phyloP scores from a whole-genome alignment of 768 basidiomycete genomes.

The Tephrocybe sp. region DNA sequence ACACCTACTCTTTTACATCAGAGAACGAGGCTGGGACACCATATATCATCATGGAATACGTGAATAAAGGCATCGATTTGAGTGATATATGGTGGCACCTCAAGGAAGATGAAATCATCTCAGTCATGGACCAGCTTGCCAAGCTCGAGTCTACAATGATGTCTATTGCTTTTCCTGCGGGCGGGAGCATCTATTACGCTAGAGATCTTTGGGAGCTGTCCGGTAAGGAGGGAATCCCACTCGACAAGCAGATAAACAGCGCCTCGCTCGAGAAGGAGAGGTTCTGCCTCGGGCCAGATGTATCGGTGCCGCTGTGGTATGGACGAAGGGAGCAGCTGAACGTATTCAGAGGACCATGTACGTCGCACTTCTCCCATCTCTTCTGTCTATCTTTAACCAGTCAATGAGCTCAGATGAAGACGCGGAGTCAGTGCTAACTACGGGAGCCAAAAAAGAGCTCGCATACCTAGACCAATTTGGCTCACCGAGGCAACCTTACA shows the following conservation, averaged over 20 bases:
- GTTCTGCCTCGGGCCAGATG: slow-evolving; percentile 33
- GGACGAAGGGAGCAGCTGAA: slow-evolving; percentile 19
- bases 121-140: slow-evolving; percentile 34
- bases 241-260: too few species aligned
- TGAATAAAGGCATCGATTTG: slow-evolving; percentile 31
- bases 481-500: slow-evolving; percentile 23
- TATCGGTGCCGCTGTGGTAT: slow-evolving; percentile 24
- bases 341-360: slow-evolving; percentile 24
- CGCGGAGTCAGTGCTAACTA: slow-evolving; percentile 22
- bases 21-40: slow-evolving; percentile 26
- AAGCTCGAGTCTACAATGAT: slow-evolving; percentile 40
- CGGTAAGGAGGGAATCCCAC: background rate
- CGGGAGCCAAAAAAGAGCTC: slow-evolving; percentile 27
- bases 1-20: slow-evolving; percentile 26
- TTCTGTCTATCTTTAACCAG: slow-evolving; percentile 4
- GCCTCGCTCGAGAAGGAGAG: slow-evolving; percentile 3
- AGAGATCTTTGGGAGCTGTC: slow-evolving; percentile 34
- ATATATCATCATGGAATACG: slow-evolving; percentile 36
- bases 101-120: slow-evolving; percentile 27
- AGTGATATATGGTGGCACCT: slow-evolving; percentile 32
- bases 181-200: slow-evolving; percentile 39
- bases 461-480: slow-evolving; percentile 30
- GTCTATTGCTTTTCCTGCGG: slow-evolving; percentile 40
- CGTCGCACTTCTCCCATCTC: slow-evolving; percentile 13
- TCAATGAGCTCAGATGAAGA: slow-evolving; percentile 21